Percentiles rank a stretch among this genome's conserved stretches.
These are phyloP conservation scores for Myxozyma monticola DNA, from an alignment of 805 yeast species.

Conservation along the genomic window DNA sequence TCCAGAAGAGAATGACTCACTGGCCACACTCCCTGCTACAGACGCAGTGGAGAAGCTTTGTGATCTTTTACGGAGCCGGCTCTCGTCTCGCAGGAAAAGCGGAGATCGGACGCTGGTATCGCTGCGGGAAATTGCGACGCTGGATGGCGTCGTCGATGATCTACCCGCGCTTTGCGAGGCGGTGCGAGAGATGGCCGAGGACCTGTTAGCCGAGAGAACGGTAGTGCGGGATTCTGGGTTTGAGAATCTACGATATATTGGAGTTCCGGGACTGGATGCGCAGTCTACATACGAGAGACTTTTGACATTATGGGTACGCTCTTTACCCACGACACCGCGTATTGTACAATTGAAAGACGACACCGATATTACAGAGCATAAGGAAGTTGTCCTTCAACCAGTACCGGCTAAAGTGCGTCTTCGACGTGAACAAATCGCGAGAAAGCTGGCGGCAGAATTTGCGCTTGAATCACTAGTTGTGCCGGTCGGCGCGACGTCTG, in stretches of 20 bases:
- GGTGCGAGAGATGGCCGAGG: not conserved
- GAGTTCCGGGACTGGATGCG: constrained; percentile 4
- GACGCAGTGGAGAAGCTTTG: not conserved
- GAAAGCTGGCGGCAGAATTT: constrained; percentile 26
- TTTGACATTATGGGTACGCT: constrained; percentile 32
- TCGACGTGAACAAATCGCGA: constrained; percentile 24
- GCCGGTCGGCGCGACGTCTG: too few species aligned
- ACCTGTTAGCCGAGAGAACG: constrained; percentile 10
- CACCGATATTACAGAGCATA: constrained; percentile 2
- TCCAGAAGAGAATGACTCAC: constrained; percentile 12
- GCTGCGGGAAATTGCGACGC: constrained; percentile 3
- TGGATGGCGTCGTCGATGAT: constrained; percentile 6
- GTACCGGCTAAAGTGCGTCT: constrained; percentile 29
- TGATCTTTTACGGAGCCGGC: not conserved
- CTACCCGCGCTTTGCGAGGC: constrained; percentile 1
- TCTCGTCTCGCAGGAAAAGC: not conserved
- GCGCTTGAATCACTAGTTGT: constrained; percentile 21
- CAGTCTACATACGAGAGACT: constrained; percentile 25
- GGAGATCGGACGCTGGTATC: not conserved
- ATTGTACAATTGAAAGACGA: not conserved
- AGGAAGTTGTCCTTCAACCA: constrained; percentile 22
- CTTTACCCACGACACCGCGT: constrained; percentile 19
- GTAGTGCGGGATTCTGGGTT: constrained; percentile 6
- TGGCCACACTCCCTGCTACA: constrained; percentile 5
- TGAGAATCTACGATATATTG: constrained; percentile 2